Evolutionary conservation across 2,329 filamentous ascomycete species (phyloP), one percentile per base, ranked within the genome.

Genomic region (Epichloe baconii): DNA sequence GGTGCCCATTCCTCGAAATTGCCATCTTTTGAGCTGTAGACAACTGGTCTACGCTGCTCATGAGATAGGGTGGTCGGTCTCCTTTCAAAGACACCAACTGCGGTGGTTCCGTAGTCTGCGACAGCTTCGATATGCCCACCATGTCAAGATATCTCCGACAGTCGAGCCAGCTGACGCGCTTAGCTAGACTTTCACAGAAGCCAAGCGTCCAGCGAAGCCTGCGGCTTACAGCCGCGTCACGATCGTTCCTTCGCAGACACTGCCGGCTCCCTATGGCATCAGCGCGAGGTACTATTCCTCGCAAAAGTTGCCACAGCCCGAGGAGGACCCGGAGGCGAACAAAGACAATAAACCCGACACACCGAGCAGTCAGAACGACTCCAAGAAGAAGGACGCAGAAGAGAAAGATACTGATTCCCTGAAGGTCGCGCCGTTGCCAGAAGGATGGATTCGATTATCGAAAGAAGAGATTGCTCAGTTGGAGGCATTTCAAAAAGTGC

Each of bases 131-230:
- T 56, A 56, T 56, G 44, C 41, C 58, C 58, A 61, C 65, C 68
- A 86, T 86, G 83, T 81, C 80, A 66, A 78, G 79, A 61, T 72
- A 83, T 62, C 70, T 85, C 58, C 78, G 82, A 66, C 79, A 80
- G 67, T 77, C 82, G 66, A 78, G 79, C 71, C 77, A 79, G 66
- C 70, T 86, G 64, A 78, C 79, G 69, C 76, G 78, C 66, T 73
- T 80, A 62, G 77, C 79, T 53, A 77, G 76, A 66, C 70, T 76
- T 58, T 74, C 75, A 57, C 70, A 77, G 62, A 74, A 75, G 62
- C 68, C 71, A 60, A 68, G 75, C 54, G 67, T 76, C 50, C 72
- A 74, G 61, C 68, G 72, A 55, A 70, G 71, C 42, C 57, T 68
- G 62, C 70, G 64, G 31, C 56, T 63, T 12, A 59, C 68, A 23